Conservation (phyloP, 2,329 filamentous ascomycete genomes). For the Magnaporthiopsis rhizophila region DNA sequence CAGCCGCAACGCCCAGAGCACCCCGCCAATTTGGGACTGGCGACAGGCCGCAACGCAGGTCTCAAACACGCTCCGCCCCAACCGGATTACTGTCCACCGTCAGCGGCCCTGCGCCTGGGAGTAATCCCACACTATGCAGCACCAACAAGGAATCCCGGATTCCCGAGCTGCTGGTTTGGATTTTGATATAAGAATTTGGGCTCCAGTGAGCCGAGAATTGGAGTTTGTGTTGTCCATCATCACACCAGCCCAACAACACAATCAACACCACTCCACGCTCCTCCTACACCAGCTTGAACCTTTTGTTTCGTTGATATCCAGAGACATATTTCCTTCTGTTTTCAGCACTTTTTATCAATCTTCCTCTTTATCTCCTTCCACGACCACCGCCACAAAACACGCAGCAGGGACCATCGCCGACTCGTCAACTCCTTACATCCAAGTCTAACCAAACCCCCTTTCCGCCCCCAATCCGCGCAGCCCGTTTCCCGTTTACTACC, state of each 20-base stretch:
- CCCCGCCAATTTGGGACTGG: slow-evolving; percentile 9
- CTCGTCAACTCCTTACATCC: background rate
- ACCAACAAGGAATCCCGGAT: background rate
- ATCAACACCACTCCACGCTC: background rate
- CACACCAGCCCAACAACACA: background rate
- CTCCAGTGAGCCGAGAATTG: background rate
- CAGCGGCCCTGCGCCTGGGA: slow-evolving; percentile 15
- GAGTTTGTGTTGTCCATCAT: background rate
- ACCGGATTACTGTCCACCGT: background rate
- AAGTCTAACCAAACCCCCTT: background rate
- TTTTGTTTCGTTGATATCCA: background rate
- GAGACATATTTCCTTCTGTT: background rate
- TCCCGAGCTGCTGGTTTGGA: background rate
- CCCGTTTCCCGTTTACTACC: background rate
- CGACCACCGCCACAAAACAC: background rate
- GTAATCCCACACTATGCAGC: background rate
- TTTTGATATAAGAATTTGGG: slow-evolving; percentile 4
- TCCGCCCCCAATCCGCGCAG: background rate
- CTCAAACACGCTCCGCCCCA: background rate
- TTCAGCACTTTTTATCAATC: background rate
- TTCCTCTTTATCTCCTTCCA: too few relatives aligned
- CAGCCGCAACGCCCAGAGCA: background rate
- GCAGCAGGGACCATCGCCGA: background rate
- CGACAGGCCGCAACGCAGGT: background rate
- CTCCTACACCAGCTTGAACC: background rate